These are phyloP conservation scores for Debaryomyces tyrocola DNA, from an alignment of 805 yeast species.

Conservation along the genomic window DNA sequence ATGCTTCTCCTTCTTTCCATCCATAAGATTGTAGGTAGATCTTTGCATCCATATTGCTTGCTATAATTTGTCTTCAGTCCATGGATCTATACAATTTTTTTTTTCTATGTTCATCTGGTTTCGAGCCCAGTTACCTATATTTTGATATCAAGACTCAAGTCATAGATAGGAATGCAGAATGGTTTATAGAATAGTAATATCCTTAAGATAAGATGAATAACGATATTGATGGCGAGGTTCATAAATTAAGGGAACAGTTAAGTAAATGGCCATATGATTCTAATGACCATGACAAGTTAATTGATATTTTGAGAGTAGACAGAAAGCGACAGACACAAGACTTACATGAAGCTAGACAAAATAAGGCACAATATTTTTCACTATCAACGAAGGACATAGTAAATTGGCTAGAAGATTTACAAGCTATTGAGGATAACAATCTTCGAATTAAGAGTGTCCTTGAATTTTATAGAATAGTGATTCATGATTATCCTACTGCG, in stretches of 20 bases:
- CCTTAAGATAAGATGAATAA: neutral
- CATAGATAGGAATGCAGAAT: too few relatives aligned
- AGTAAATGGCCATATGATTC: slow-evolving; percentile 11
- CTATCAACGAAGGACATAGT: slow-evolving; percentile 9
- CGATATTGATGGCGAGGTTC: slow-evolving; percentile 8
- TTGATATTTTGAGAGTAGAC: slow-evolving; percentile 9
- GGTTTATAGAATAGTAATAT: neutral
- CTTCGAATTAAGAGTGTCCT: slow-evolving; percentile 4
- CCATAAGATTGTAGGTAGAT: slow-evolving; percentile 76
- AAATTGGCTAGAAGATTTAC: slow-evolving; percentile 20
- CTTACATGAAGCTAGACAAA: slow-evolving; percentile 8
- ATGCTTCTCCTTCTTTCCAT: slow-evolving; percentile 90
- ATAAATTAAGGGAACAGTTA: slow-evolving; percentile 7
- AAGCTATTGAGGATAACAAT: slow-evolving; percentile 8
- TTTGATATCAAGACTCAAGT: too few relatives aligned
- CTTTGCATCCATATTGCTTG: slow-evolving; percentile 63
- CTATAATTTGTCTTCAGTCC: neutral
- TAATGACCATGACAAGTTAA: slow-evolving; percentile 16
- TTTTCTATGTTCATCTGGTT: slow-evolving; percentile 5
- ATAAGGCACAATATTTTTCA: slow-evolving; percentile 10
- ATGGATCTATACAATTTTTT: neutral
- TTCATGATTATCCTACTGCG: slow-evolving; percentile 20
- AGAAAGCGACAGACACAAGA: slow-evolving; percentile 1
- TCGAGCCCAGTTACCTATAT: neutral
- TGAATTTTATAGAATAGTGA: slow-evolving; percentile 14